These are phyloP conservation scores for Alternaria gansuensis DNA, from an alignment of 2,329 filamentous ascomycete genomes.

Conservation along the genomic window DNA sequence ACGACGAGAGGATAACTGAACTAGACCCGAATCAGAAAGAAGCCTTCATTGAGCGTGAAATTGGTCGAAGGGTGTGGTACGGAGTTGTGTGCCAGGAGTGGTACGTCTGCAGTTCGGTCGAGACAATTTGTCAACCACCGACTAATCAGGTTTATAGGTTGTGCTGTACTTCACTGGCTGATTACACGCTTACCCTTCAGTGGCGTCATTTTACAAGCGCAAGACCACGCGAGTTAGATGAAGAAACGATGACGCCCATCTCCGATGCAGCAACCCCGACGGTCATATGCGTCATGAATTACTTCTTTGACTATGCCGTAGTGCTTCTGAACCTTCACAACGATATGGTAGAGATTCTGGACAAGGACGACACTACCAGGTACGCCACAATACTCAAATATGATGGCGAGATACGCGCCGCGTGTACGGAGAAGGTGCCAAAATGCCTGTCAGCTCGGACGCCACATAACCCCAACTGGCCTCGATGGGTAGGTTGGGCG, in stretches of 20 bases:
- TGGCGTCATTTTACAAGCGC: conserved; percentile 48
- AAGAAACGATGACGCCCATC: conserved; percentile 44
- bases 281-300: conserved; percentile 35
- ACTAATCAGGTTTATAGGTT: conserved; percentile 30
- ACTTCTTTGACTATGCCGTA: conserved; percentile 52
- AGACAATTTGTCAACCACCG: neutral
- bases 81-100: conserved; percentile 56
- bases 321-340: conserved; percentile 54
- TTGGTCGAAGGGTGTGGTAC: conserved; percentile 54
- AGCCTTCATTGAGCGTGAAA: conserved; percentile 48
- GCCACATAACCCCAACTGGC: conserved; percentile 52
- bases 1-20: conserved; percentile 31
- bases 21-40: conserved; percentile 37
- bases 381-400: conserved; percentile 55
- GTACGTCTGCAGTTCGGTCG: conserved; percentile 19
- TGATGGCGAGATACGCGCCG: conserved; percentile 52
- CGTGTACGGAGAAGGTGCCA: conserved; percentile 49
- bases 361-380: conserved; percentile 44
- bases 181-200: conserved; percentile 48
- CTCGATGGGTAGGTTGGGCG: conserved; percentile 54
- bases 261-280: conserved; percentile 42
- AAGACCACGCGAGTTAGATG: conserved; percentile 50
- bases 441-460: conserved; percentile 46
- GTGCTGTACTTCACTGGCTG: conserved; percentile 53
- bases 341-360: conserved; percentile 47